phyloP scores from a whole-genome alignment of 495 filamentous ascomycete genomes.

The Parathielavia hyrcaniae region DNA sequence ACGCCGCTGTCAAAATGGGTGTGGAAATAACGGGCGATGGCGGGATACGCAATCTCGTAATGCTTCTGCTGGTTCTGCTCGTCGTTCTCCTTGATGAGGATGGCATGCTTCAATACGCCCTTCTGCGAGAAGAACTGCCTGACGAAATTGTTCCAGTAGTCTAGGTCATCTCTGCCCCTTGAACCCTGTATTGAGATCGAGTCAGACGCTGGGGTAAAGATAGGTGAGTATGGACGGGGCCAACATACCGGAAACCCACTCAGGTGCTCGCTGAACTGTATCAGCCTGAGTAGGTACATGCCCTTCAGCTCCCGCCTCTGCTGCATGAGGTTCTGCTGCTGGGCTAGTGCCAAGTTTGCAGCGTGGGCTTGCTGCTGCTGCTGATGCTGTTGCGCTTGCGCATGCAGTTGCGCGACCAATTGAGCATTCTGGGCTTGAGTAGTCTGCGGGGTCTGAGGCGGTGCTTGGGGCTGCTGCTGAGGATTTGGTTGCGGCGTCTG shows the following conservation, averaged over 20 bases:
- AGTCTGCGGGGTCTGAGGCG: constrained; percentile 41
- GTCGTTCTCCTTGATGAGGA: constrained; percentile 42
- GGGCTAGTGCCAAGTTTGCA: constrained; percentile 17
- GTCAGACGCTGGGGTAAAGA: constrained; percentile 12
- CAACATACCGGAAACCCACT: constrained; percentile 56
- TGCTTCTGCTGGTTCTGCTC: constrained; percentile 52
- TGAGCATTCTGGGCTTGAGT: constrained; percentile 52
- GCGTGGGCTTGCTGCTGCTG: constrained; percentile 18
- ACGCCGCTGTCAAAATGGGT: constrained; percentile 81
- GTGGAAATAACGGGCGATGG: constrained; percentile 71
- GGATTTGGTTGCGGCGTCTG: constrained; percentile 37
- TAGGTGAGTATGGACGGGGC: background rate
- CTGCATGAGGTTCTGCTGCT: constrained; percentile 29
- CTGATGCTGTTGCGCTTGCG: constrained; percentile 1
- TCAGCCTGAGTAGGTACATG: constrained; percentile 54
- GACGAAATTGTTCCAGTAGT: constrained; percentile 70
- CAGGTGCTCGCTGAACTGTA: constrained; percentile 64
- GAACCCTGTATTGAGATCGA: constrained; percentile 38
- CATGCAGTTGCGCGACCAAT: constrained; percentile 24
- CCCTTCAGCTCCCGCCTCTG: constrained; percentile 54
- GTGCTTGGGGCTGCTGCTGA: constrained; percentile 37
- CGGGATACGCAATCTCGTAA: constrained; percentile 69
- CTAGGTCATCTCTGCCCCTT: constrained; percentile 54
- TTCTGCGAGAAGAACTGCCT: constrained; percentile 65
- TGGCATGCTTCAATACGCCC: constrained; percentile 61